A percentile compares a stretch with the other conserved stretches of the same genome.
These are phyloP conservation scores for Penicillium paneum DNA, from an alignment of 2,329 filamentous ascomycete species.

Conservation along the genomic window DNA sequence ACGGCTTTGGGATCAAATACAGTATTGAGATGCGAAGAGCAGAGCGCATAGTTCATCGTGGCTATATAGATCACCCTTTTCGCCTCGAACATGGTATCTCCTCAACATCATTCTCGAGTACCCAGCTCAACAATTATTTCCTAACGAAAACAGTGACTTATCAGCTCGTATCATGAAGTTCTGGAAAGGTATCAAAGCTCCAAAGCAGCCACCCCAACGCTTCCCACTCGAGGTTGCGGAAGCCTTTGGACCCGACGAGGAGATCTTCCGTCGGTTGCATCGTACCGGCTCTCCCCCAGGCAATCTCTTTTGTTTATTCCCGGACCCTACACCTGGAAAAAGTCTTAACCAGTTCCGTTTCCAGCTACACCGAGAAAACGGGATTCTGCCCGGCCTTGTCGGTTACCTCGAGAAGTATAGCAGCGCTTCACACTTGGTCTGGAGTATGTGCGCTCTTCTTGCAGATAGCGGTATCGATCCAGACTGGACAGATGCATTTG, in stretches of 20 bases:
- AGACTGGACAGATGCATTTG: neutral
- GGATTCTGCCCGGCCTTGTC: neutral
- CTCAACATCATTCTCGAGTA: neutral
- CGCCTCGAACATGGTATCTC: neutral
- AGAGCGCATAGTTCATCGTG: neutral
- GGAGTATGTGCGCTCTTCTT: constrained; percentile 2
- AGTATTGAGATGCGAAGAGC: neutral
- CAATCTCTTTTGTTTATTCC: neutral
- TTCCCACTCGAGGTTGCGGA: neutral
- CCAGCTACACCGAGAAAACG: neutral
- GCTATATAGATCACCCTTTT: neutral
- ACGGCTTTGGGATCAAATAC: neutral
- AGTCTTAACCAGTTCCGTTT: constrained; percentile 2
- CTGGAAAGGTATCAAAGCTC: neutral
- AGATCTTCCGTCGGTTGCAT: neutral
- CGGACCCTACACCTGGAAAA: neutral
- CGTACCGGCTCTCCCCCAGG: neutral
- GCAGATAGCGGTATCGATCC: neutral
- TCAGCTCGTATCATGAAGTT: neutral
- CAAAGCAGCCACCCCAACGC: neutral
- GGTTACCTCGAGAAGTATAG: neutral
- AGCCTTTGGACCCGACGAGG: neutral
- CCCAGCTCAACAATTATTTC: too few relatives aligned
- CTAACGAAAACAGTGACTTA: neutral
- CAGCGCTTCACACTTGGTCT: neutral